Conservation (phyloP, 2,329 filamentous ascomycete genomes). For the Pestalotiopsis sp. region DNA sequence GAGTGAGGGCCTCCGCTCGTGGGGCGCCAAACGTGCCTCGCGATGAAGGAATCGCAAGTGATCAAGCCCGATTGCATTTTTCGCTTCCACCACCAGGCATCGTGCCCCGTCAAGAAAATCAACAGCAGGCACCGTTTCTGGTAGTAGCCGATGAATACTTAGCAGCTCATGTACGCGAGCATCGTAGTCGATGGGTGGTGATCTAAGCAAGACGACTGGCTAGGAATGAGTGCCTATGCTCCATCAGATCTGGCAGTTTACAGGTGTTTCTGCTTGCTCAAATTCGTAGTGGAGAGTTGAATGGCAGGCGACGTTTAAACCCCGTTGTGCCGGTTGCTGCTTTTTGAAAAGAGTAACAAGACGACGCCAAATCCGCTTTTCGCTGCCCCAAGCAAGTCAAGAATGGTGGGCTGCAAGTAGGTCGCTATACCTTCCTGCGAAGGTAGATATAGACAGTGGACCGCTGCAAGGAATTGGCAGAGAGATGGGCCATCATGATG, state of each 20-base stretch:
- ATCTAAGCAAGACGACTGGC: neutral
- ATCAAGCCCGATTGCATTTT: neutral
- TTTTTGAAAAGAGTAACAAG: neutral
- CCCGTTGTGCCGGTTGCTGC: neutral
- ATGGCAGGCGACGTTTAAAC: neutral
- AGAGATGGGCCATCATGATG: neutral
- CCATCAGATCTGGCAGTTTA: neutral
- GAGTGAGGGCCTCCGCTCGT: neutral
- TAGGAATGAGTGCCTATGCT: neutral
- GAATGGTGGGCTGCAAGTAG: neutral
- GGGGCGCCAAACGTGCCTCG: neutral
- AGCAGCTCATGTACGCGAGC: neutral
- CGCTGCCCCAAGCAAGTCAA: neutral
- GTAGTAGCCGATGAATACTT: neutral
- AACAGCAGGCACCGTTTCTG: neutral
- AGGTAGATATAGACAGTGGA: neutral
- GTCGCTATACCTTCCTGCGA: neutral
- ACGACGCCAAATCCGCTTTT: neutral
- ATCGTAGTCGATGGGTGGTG: neutral
- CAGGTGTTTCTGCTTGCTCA: neutral
- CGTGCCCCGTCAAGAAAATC: neutral
- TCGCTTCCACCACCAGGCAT: neutral
- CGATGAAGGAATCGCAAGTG: neutral
- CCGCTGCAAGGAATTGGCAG: neutral
- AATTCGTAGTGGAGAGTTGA: neutral